Evolutionary conservation across 805 yeast genomes (phyloP).

Genomic region (Saturnispora mendoncae): DNA sequence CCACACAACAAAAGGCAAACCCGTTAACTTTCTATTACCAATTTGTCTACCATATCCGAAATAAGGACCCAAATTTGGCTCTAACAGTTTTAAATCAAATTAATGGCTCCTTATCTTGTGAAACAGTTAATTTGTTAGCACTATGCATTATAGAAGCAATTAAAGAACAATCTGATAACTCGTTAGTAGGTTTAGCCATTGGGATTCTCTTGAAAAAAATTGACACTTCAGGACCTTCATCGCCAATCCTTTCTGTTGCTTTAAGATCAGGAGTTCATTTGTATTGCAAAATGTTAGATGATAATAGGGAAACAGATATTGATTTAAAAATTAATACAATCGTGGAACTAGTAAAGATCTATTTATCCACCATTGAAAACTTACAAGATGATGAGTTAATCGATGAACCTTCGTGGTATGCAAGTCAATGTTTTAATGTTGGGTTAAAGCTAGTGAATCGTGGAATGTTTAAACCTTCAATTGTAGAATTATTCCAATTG

Average conservation of each 20-base stretch:
- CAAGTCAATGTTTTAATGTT: conserved; percentile 23
- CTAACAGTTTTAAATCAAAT: too few species aligned
- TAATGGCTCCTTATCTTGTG: too few species aligned
- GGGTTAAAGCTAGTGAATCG: background rate
- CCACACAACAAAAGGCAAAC: conserved; percentile 15
- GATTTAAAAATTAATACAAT: background rate
- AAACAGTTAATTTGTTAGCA: too few species aligned
- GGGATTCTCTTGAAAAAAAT: conserved; percentile 7
- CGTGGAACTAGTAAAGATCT: too few species aligned
- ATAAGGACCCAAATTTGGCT: conserved; percentile 3
- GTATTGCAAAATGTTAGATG: conserved; percentile 13
- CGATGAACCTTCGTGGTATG: conserved; percentile 35
- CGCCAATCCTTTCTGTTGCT: conserved; percentile 12
- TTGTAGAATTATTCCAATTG: conserved; percentile 11
- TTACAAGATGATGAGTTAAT: background rate
- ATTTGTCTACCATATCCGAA: conserved; percentile 21
- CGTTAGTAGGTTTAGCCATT: conserved; percentile 7
- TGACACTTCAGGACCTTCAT: background rate
- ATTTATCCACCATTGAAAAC: too few species aligned
- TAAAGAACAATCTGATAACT: background rate
- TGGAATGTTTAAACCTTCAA: conserved; percentile 3
- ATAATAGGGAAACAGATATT: background rate
- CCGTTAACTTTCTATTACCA: conserved; percentile 29
- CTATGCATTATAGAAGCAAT: conserved; percentile 27
- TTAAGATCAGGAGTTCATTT: conserved; percentile 15